phyloP scores from a whole-genome alignment of 2,329 filamentous ascomycete genomes.

The Calonectria multiphialidica region DNA sequence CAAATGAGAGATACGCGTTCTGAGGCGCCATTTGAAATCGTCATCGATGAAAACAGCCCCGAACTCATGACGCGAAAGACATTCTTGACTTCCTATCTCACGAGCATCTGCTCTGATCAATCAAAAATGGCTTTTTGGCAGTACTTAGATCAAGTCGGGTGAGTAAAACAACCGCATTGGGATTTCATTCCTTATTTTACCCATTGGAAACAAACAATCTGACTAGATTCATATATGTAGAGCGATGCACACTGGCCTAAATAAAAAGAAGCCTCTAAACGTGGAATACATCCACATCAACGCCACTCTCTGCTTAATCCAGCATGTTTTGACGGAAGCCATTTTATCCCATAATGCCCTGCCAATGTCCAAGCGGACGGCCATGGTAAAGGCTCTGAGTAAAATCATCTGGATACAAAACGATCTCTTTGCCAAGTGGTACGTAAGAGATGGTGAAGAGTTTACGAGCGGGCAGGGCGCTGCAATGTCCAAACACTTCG shows the following conservation, averaged over 20 bases:
- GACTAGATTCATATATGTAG: conserved; percentile 46
- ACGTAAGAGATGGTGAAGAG: conserved; percentile 77
- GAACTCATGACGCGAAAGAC: conserved; percentile 84
- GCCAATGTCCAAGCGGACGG: conserved; percentile 75
- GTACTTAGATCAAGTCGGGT: conserved; percentile 87
- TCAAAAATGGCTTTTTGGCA: conserved; percentile 84
- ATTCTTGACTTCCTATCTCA: conserved; percentile 80
- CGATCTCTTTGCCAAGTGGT: conserved; percentile 86
- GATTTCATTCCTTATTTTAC: neutral
- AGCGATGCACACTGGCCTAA: conserved; percentile 85
- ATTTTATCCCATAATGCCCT: conserved; percentile 79
- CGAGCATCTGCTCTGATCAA: conserved; percentile 80
- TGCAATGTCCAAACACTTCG: neutral
- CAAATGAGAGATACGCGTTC: conserved; percentile 72
- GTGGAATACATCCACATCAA: conserved; percentile 87
- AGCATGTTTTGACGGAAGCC: conserved; percentile 82
- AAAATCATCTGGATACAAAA: conserved; percentile 93
- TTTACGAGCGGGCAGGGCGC: conserved; percentile 43
- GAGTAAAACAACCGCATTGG: conserved; percentile 43
- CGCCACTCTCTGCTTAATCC: conserved; percentile 78
- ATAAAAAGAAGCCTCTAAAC: conserved; percentile 77
- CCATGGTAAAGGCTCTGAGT: conserved; percentile 79
- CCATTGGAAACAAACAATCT: neutral
- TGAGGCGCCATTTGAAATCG: conserved; percentile 74
- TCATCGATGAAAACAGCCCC: conserved; percentile 76